Conservation (phyloP, 176 grass and related monocot genomes). For the Cenchrus fungigraminus region DNA sequence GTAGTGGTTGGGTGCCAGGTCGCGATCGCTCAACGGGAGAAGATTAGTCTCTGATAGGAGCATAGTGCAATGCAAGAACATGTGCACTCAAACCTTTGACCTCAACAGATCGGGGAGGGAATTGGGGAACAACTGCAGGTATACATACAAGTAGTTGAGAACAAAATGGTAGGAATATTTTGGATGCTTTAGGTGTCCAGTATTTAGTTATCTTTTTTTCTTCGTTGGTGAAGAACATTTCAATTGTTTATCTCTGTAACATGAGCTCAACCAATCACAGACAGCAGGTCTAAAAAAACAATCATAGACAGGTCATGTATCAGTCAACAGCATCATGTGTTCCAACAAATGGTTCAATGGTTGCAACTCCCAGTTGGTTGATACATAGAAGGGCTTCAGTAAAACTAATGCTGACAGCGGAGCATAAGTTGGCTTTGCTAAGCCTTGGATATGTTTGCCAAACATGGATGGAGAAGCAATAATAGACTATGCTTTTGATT, state of each 20-base stretch:
- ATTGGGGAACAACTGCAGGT: background rate
- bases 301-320: background rate
- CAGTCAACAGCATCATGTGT: background rate
- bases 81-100: constrained; percentile 25
- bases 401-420: background rate
- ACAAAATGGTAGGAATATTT: constrained; percentile 5
- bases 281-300: background rate
- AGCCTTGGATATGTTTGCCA: no score
- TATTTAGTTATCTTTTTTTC: background rate
- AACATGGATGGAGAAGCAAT: no score
- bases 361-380: background rate
- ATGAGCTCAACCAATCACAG: constrained; percentile 12
- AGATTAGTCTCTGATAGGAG: background rate
- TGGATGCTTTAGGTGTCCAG: background rate
- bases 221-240: constrained; percentile 11
- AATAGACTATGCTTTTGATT: no score
- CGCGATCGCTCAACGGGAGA: background rate
- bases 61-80: constrained; percentile 7
- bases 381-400: background rate
- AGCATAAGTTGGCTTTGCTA: background rate
- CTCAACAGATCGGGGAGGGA: background rate
- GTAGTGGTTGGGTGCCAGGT: constrained; percentile 14
- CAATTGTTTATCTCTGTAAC: constrained; percentile 21
- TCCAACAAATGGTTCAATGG: background rate
- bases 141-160: constrained; percentile 4